Conservation (phyloP, 2,329 filamentous ascomycete genomes). For the Parastagonospora nodorum region DNA sequence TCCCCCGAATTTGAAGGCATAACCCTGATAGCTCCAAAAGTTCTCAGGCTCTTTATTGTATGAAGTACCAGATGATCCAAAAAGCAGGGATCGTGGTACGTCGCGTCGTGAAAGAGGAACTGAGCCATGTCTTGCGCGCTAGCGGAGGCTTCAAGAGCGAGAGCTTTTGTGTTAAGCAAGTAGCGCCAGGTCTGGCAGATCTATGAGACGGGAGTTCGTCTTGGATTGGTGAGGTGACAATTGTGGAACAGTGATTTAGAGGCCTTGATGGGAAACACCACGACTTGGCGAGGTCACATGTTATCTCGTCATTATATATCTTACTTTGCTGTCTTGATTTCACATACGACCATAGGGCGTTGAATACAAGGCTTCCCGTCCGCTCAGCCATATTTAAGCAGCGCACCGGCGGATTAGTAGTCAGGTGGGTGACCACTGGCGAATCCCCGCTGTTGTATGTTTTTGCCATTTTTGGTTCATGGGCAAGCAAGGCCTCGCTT, state of each 20-base stretch:
- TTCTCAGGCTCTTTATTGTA: not conserved
- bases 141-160: conserved; percentile 3
- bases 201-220: not conserved
- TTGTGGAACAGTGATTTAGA: too few species aligned
- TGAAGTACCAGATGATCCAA: not conserved
- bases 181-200: conserved; percentile 4
- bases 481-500: too few species aligned
- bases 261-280: too few species aligned
- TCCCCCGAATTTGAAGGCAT: not conserved
- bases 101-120: not conserved
- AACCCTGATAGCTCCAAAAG: not conserved
- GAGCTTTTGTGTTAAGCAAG: conserved; percentile 2
- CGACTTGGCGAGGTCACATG: too few species aligned
- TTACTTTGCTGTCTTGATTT: too few species aligned
- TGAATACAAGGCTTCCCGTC: too few species aligned
- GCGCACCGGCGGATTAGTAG: too few species aligned
- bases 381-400: too few species aligned
- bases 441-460: too few species aligned
- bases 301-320: too few species aligned
- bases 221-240: conserved; percentile 4
- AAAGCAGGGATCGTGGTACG: not conserved
- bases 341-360: too few species aligned
- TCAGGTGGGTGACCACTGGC: too few species aligned
- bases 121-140: not conserved
- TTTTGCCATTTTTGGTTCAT: not conserved